Evolutionary conservation across 2,329 filamentous ascomycete genomes (phyloP).

Genomic region (Cercospora sojina): DNA sequence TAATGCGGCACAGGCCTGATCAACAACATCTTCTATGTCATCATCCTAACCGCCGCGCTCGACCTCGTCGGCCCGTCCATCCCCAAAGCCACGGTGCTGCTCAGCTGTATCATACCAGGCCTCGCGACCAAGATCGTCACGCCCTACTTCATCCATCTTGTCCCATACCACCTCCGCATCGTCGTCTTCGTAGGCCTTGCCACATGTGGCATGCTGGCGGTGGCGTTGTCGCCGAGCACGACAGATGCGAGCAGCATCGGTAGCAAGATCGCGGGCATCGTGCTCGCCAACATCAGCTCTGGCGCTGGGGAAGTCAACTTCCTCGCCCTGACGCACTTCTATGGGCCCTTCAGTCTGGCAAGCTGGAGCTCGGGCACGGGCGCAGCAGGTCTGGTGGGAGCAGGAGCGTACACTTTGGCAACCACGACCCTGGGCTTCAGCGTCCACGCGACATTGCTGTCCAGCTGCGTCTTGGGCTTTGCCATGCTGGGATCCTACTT

Average conservation of each 20-base stretch:
- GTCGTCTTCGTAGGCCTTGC: conserved; percentile 73
- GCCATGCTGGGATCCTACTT: conserved; percentile 90
- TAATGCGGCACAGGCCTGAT: conserved; percentile 64
- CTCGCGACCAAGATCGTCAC: conserved; percentile 69
- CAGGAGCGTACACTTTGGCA: conserved; percentile 80
- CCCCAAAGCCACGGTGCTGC: conserved; percentile 88
- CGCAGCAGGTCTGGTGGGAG: conserved; percentile 62
- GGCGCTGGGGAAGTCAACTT: conserved; percentile 91
- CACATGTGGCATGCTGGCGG: conserved; percentile 80
- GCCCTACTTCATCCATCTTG: conserved; percentile 87
- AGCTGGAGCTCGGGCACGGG: conserved; percentile 93
- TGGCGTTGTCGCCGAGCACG: conserved; percentile 70
- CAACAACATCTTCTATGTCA: conserved; percentile 97
- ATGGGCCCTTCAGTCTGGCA: conserved; percentile 80
- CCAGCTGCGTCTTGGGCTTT: conserved; percentile 73
- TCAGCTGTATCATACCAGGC: conserved; percentile 87
- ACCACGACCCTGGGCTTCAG: conserved; percentile 77
- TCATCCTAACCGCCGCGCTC: conserved; percentile 91
- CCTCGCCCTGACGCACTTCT: conserved; percentile 87
- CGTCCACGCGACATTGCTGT: conserved; percentile 71
- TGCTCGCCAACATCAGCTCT: conserved; percentile 79
- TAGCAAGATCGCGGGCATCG: conserved; percentile 76
- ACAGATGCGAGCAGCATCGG: conserved; percentile 56
- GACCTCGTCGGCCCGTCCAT: conserved; percentile 85
- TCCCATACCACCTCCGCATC: conserved; percentile 77